Base-by-base conservation (phyloP, 768 basidiomycete genomes). In the Kwoniella dendrophila region DNA sequence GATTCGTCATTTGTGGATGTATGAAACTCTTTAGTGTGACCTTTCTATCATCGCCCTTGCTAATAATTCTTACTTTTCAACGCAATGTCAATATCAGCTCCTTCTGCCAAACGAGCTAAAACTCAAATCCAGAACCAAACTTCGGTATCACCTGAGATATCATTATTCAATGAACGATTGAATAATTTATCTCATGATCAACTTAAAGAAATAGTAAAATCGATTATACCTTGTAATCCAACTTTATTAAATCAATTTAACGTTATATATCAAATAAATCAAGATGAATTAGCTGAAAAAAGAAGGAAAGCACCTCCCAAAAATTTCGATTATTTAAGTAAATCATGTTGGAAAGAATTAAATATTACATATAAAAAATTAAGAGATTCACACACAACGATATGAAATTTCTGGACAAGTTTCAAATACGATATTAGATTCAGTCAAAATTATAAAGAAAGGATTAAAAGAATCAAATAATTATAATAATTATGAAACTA, bases 321-420 rank as follows among this genome's bases (percentile, higher is more conserved):
- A 18, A 49, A 62, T 50, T 62, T 62, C 30, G 60, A 62, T 27
- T 24, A 62, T 29, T 33, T 53, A 24, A 53, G 30, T 22, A 62
- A 62, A 55, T 45, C 29, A 18, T 24, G 30, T 34, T 62, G 60
- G 60, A 44, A 55, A 45, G 38, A 38, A 22, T 41, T 62, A 10
- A 62, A 62, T 34, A 55, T 54, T 8, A 48, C 41, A 2, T 44
- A 54, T 40, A 33, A 14, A 5, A 49, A 1, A 30, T n/a, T 49
- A 16, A 4, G 47, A n/a, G n/a, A n/a, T n/a, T 7, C 47, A 16
- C 6, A 22, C 26, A 0, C 47, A 49, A 18, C 47, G 30, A 49
- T 49, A 0, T 29, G 26, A 27, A 30, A 29, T 48, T 18, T 20
- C 26, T 10, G 47, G 47, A 12, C 24, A 48, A 12, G 26, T 48